phyloP scores from a whole-genome alignment of 2,329 filamentous ascomycete genomes.

The Aspergillus phoenicis region DNA sequence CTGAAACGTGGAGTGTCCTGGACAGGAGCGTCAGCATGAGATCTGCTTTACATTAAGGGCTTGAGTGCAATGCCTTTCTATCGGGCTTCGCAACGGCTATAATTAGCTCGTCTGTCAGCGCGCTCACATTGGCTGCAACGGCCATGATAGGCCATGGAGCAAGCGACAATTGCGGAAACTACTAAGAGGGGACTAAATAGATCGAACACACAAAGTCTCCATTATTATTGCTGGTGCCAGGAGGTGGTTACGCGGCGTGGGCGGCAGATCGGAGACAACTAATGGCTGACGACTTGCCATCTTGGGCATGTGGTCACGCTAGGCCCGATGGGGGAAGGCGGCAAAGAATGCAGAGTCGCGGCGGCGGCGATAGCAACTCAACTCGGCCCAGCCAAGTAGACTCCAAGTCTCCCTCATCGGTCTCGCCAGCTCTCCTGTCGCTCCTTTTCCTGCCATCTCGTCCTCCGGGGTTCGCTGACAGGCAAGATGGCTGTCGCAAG shows the following conservation, averaged over 20 bases:
- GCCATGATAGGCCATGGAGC: slow-evolving; percentile 59
- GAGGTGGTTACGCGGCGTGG: slow-evolving; percentile 18
- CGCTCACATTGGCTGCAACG: slow-evolving; percentile 65
- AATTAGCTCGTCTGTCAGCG: slow-evolving; percentile 72
- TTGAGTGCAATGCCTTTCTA: slow-evolving; percentile 48
- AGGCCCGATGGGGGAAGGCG: slow-evolving; percentile 30
- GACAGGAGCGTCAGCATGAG: slow-evolving; percentile 15
- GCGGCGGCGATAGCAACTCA: slow-evolving; percentile 6
- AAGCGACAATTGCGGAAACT: not conserved
- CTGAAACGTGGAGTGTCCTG: slow-evolving; percentile 36
- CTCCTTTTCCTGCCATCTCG: slow-evolving; percentile 20
- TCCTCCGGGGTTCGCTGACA: slow-evolving; percentile 22
- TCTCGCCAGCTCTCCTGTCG: slow-evolving; percentile 2
- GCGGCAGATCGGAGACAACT: not conserved
- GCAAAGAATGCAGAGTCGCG: slow-evolving; percentile 7
- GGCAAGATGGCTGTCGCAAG: slow-evolving; percentile 76
- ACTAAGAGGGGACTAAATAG: slow-evolving; percentile 2
- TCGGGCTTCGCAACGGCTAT: slow-evolving; percentile 58
- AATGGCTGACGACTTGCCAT: not conserved
- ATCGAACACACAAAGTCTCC: slow-evolving; percentile 4
- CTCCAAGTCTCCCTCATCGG: slow-evolving; percentile 9
- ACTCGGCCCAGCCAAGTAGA: not conserved
- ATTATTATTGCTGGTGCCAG: slow-evolving; percentile 6
- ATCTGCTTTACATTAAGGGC: not conserved
- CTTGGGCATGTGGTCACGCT: slow-evolving; percentile 20